Evolutionary conservation across 2,329 filamentous ascomycete species (phyloP).

Genomic region (Dactylellina sp.): DNA sequence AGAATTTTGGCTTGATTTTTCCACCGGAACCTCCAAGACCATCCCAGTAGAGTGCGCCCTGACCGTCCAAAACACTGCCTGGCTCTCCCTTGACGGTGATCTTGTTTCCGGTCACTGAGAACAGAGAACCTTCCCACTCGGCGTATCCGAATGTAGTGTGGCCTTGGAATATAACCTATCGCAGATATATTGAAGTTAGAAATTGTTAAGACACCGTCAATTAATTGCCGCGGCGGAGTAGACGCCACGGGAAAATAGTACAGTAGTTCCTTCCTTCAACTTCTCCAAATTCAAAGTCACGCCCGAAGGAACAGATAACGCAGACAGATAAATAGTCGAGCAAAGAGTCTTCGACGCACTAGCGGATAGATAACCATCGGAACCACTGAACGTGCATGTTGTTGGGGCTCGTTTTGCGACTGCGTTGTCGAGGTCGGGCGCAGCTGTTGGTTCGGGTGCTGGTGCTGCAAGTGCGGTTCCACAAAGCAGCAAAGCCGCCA

Average conservation of each 20-base stretch:
- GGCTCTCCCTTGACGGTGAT: slow-evolving; percentile 69
- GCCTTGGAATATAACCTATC: slow-evolving; percentile 72
- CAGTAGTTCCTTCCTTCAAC: slow-evolving; percentile 67
- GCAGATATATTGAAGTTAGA: no score
- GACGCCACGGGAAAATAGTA: no score
- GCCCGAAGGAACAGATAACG: slow-evolving; percentile 71
- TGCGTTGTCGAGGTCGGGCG: slow-evolving; percentile 13
- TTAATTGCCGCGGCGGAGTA: no score
- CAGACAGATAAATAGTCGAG: slow-evolving; percentile 68
- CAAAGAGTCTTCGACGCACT: slow-evolving; percentile 68
- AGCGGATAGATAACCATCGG: slow-evolving; percentile 63
- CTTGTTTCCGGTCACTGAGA: slow-evolving; percentile 71
- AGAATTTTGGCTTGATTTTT: slow-evolving; percentile 72
- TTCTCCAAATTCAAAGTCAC: slow-evolving; percentile 71
- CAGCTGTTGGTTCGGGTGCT: slow-evolving; percentile 30
- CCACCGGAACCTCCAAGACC: slow-evolving; percentile 71
- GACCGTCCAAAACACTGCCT: slow-evolving; percentile 70
- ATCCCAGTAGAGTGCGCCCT: slow-evolving; percentile 73
- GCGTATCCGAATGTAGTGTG: slow-evolving; percentile 75
- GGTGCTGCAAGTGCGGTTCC: slow-evolving; percentile 19
- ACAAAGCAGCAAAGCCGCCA: slow-evolving; percentile 23
- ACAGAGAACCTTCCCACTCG: slow-evolving; percentile 74
- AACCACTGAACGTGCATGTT: slow-evolving; percentile 70
- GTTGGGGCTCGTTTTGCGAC: slow-evolving; percentile 57
- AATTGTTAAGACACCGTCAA: no score